Conservation (phyloP, 2,329 filamentous ascomycete genomes). For the Colletotrichum sublineola region DNA sequence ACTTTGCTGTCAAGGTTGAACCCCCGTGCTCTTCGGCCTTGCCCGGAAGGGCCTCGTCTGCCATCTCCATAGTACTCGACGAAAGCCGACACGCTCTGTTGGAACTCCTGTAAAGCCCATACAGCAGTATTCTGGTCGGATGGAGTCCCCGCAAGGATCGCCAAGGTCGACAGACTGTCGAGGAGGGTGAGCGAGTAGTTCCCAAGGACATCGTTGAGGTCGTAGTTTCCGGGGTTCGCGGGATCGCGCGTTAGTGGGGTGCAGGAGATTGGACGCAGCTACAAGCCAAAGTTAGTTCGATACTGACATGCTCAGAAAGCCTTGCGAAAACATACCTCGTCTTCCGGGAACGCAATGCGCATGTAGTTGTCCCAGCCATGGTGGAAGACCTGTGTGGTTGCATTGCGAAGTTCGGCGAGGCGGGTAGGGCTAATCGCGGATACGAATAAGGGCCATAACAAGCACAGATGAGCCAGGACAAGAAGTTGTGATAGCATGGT, state of each 20-base stretch:
- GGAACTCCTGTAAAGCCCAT: constrained; percentile 80
- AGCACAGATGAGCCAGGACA: constrained; percentile 46
- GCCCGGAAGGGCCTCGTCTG: constrained; percentile 73
- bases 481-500: constrained; percentile 45
- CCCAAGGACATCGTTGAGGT: constrained; percentile 93
- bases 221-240: constrained; percentile 82
- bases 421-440: constrained; percentile 68
- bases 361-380: constrained; percentile 98
- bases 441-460: constrained; percentile 56
- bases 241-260: constrained; percentile 86
- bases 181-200: constrained; percentile 98
- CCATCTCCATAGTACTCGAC: constrained; percentile 91
- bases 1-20: constrained; percentile 99
- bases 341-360: constrained; percentile 92
- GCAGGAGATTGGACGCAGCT: constrained; percentile 90
- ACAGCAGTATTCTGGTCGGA: constrained; percentile 66
- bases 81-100: constrained; percentile 81
- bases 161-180: constrained; percentile 93
- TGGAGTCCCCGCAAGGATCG: constrained; percentile 86
- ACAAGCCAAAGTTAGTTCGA: constrained; percentile 39
- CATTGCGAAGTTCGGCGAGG: constrained; percentile 68
- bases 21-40: constrained; percentile 79
- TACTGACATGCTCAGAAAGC: background rate
- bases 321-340: constrained; percentile 71
- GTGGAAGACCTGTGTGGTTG: constrained; percentile 88